Base-by-base conservation (phyloP, 2,329 filamentous ascomycete species). In the Aspergillus pseudotamarii region DNA sequence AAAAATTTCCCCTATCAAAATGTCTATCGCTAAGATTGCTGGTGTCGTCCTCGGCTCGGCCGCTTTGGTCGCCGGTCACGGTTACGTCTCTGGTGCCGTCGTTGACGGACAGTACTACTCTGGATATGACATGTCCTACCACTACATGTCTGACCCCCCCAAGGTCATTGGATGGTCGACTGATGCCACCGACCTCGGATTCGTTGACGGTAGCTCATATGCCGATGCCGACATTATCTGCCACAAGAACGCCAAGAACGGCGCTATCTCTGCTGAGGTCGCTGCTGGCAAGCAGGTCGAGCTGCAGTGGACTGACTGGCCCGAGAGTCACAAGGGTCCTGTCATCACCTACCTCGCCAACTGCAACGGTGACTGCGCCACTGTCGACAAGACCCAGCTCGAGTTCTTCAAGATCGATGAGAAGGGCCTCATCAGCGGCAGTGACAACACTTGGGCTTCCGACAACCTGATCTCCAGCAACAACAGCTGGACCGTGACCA, bases 301-400 rank as follows among this genome's bases (percentile, higher is more conserved):
- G 63, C 76, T 91, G 56, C 82, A 86, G 69, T 91, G 89, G 89
- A 85, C 82, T 62, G 79, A 80, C 19, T 91, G 89, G 89, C 88
- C 89, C n/a, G 80, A 84, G 11, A 84, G 82, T 60, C 86, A 91
- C 79, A 82, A 88, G 67, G 87, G 87, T 3, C 88, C 88, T 14
- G 84, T 90, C 69, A 82, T 90, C 66, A 84, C 84, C 74, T 90
- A 90, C 79, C 78, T 90, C 19, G 88, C 88, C 60, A 82, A 82
- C 69, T 88, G 86, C 77, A 77, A 83, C 59, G 86, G 83, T 26
- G 82, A 87, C 73, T 89, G 85, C 75, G 79, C 83, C 43, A 73
- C 75, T 0, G 85, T 83, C 61, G 82, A 85, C 75, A 85, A 86
- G 75, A 77, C 74, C 2, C 71, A 77, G 6, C 81, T 89, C 34